Evolutionary conservation across 1,139 yeast species (phyloP).

Genomic region (Yamadazyma buinensis): DNA sequence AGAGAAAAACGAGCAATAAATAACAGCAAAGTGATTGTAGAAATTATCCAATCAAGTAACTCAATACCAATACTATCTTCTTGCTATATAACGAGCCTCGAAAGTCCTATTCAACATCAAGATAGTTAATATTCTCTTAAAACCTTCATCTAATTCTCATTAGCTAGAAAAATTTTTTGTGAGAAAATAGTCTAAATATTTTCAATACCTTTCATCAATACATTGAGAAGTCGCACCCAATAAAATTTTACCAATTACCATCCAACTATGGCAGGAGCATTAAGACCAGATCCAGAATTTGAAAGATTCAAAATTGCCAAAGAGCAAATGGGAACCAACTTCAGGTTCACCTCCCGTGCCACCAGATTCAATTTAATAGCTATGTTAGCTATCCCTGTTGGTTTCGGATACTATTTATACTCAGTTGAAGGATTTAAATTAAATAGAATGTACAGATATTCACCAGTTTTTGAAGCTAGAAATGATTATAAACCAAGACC

Average conservation of each 20-base stretch:
- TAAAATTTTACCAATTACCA: slow-evolving; percentile 3
- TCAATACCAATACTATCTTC: no score
- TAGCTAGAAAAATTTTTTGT: no score
- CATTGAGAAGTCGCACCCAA: slow-evolving; percentile 2
- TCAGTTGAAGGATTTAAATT: slow-evolving; percentile 33
- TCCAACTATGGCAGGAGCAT: slow-evolving; percentile 41
- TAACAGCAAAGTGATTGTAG: no score
- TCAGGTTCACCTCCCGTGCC: slow-evolving; percentile 42
- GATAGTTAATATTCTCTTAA: no score
- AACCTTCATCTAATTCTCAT: no score
- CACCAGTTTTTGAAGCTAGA: slow-evolving; percentile 27
- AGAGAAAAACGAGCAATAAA: no score
- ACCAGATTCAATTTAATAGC: slow-evolving; percentile 31
- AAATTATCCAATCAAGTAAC: no score
- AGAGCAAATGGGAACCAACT: slow-evolving; percentile 40
- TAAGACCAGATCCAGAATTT: slow-evolving; percentile 42
- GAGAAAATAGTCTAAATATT: no score
- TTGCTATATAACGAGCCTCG: no score
- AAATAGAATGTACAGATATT: slow-evolving; percentile 34
- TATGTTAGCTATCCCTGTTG: slow-evolving; percentile 41
- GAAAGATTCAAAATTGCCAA: slow-evolving; percentile 43
- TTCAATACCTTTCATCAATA: no score
- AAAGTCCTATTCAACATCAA: no score
- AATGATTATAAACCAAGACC: slow-evolving; percentile 44
- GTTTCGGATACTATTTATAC: slow-evolving; percentile 35